These are phyloP conservation scores for Ganoderma sinense DNA, from an alignment of 1,284 basidiomycete genomes.

Conservation along the genomic window DNA sequence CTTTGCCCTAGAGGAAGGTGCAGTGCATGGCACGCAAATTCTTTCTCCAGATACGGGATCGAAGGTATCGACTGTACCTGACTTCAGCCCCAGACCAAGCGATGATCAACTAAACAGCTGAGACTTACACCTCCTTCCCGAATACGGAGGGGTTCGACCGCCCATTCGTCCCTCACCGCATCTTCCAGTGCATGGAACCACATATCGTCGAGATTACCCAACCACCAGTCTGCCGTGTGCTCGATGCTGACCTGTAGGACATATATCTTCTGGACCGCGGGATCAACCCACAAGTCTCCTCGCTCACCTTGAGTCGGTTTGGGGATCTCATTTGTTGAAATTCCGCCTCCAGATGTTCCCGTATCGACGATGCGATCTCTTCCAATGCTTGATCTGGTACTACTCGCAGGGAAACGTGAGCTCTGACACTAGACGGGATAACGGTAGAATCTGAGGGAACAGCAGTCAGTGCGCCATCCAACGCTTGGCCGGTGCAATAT, in stretches of 20 bases:
- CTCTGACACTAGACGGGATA: conserved; percentile 83
- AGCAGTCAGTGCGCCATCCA: neutral
- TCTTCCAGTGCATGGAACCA: conserved; percentile 88
- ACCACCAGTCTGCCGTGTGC: conserved; percentile 95
- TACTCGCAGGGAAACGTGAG: conserved; percentile 88
- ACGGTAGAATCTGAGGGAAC: conserved; percentile 76
- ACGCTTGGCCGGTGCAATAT: neutral
- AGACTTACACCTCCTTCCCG: conserved; percentile 89
- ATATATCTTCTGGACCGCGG: neutral
- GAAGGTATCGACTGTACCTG: conserved; percentile 82
- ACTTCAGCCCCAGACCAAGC: conserved; percentile 8
- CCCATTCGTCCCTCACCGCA: conserved; percentile 89
- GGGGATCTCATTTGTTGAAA: conserved; percentile 74
- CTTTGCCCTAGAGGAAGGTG: conserved; percentile 92
- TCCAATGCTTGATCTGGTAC: conserved; percentile 93
- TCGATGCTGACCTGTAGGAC: conserved; percentile 73
- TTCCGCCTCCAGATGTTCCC: conserved; percentile 62
- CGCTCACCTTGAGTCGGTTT: conserved; percentile 73
- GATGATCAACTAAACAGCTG: conserved; percentile 16
- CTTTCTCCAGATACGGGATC: conserved; percentile 92
- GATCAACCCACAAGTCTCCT: neutral
- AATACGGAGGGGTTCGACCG: conserved; percentile 83
- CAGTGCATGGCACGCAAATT: conserved; percentile 83
- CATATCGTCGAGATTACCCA: conserved; percentile 82
- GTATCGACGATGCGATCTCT: conserved; percentile 69